Conservation (phyloP, 2,329 filamentous ascomycete genomes). For the Trichoderma sp. region DNA sequence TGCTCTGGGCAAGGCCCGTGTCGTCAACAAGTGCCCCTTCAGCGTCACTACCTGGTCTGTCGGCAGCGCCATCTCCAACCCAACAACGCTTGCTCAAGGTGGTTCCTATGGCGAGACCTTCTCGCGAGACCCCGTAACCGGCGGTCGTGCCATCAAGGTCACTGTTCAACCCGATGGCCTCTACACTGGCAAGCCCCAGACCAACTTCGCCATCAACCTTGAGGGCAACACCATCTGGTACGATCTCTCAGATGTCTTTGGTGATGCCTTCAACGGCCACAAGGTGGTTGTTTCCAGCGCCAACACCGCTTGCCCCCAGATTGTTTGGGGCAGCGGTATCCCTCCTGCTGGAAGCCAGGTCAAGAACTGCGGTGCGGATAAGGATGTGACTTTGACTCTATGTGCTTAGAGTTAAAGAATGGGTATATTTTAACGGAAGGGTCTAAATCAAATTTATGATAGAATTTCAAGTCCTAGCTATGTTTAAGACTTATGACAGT, state of each 20-base stretch:
- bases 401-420: slow-evolving; percentile 28
- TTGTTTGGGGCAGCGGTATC: slow-evolving; percentile 37
- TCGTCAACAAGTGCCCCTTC: slow-evolving; percentile 38
- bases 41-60: slow-evolving; percentile 42
- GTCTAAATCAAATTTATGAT: background rate
- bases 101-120: slow-evolving; percentile 36
- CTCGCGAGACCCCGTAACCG: slow-evolving; percentile 36
- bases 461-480: background rate
- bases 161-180: slow-evolving; percentile 37
- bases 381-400: slow-evolving; percentile 38
- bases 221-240: slow-evolving; percentile 38
- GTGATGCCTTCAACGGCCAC: slow-evolving; percentile 37
- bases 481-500: background rate
- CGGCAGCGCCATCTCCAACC: slow-evolving; percentile 30
- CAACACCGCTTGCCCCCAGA: slow-evolving; percentile 33
- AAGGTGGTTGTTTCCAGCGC: slow-evolving; percentile 34
- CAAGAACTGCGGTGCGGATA: slow-evolving; percentile 34
- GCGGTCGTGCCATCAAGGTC: slow-evolving; percentile 41
- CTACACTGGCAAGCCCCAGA: slow-evolving; percentile 41
- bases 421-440: background rate
- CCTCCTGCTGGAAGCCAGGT: slow-evolving; percentile 39
- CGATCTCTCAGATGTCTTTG: slow-evolving; percentile 41
- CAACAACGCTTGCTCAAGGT: slow-evolving; percentile 30
- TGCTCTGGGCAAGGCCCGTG: slow-evolving; percentile 36
- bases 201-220: slow-evolving; percentile 41